Base-by-base conservation (phyloP, 768 basidiomycete genomes). In the Mycena belliarum region DNA sequence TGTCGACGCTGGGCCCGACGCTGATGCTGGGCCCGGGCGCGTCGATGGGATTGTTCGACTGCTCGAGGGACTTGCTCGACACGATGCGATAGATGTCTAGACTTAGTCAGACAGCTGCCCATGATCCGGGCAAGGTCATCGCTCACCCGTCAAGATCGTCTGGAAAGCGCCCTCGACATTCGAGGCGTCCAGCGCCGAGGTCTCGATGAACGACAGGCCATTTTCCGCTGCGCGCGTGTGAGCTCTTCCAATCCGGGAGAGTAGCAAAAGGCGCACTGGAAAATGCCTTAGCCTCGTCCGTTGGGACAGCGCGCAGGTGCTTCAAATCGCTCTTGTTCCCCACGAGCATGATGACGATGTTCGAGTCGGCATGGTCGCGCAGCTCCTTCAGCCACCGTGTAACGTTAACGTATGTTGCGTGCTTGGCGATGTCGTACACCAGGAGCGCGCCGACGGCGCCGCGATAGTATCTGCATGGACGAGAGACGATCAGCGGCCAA, bases 321-420 rank as follows among this genome's bases (percentile, higher is more conserved):
- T 97, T 95, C 82, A 99, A 87, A 83, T 99, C 97, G 72, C 93
- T 95, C 88, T 99, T 98, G 82, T 98, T 98, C 14, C 94, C 94
- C 12, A 96, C 93, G 37, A 95, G 83, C 93, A 95, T 95, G 70
- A 96, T 96, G 50, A 92, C 93, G 58, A 94, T 94, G 78, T 90
- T 94, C 52, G 89, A 87, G 70, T 91, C 88, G 52, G 95, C 95
- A 69, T 98, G 95, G 72, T 98, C 95, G 60, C 95, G 86, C 48
- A 98, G 81, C 73, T 98, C 95, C 80, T 98, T 97, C 75, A 98
- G 79, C 95, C 95, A 98, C 75, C 95, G 84, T 49, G 86, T 89
- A 44, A 98, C 93, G 71, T 93, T 96, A 71, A 87, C 89, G 70
- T 93, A 99, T 45, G 97, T 96, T 55, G 88, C 88, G 68, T 94